These are phyloP conservation scores for Houttuynia cordata DNA, from an alignment of 164 flowering plant genomes.

Conservation along the genomic window DNA sequence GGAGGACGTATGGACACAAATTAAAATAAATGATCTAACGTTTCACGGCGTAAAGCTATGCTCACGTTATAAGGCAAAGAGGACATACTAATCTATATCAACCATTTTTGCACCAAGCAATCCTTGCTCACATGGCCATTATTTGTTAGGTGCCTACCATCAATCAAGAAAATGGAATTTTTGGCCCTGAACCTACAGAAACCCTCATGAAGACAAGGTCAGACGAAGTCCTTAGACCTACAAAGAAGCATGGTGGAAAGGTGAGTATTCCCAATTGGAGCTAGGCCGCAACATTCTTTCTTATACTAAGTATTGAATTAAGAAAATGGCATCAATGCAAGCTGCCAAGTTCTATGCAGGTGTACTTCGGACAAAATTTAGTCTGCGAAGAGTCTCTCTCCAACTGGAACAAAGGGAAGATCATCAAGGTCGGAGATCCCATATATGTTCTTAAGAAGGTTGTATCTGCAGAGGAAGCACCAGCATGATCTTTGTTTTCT, in stretches of 20 bases:
- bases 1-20: conserved; percentile 83
- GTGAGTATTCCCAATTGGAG: too few species aligned
- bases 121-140: not conserved
- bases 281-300: too few species aligned
- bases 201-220: conserved; percentile 61
- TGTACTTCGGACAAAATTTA: too few species aligned
- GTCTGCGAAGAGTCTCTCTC: too few species aligned
- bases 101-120: not conserved
- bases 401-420: too few species aligned
- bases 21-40: conserved; percentile 38
- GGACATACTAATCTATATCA: not conserved
- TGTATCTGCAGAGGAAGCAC: too few species aligned
- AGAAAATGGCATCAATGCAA: too few species aligned
- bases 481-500: too few species aligned
- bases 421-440: too few species aligned
- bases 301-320: too few species aligned
- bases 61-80: conserved; percentile 70
- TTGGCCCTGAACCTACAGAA: conserved; percentile 54
- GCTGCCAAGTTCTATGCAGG: too few species aligned
- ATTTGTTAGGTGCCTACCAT: conserved; percentile 57
- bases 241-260: conserved; percentile 36
- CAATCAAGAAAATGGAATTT: conserved; percentile 58
- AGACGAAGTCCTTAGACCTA: conserved; percentile 52
- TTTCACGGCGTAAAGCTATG: conserved; percentile 77
- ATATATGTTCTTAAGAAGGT: too few species aligned